phyloP scores from a whole-genome alignment of 768 basidiomycete species.

The Tricholoma hemisulphureum region DNA sequence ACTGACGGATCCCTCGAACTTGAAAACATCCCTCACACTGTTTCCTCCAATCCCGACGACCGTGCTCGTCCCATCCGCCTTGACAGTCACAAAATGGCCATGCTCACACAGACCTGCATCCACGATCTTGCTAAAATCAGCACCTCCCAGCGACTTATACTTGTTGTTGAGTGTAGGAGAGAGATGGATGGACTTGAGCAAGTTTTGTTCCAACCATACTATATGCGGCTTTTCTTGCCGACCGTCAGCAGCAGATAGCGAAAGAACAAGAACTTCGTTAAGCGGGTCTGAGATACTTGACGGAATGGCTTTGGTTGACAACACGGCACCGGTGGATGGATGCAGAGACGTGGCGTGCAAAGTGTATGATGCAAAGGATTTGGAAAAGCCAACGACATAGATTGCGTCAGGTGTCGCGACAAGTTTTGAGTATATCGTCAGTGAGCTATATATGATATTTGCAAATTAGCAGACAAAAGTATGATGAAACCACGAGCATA shows the following conservation, averaged over 20 bases:
- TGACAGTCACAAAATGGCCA: constrained; percentile 62
- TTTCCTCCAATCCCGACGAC: constrained; percentile 52
- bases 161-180: constrained; percentile 51
- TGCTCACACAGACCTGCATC: constrained; percentile 58
- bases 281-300: constrained; percentile 42
- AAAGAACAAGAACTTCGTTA: constrained; percentile 31
- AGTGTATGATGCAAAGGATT: constrained; percentile 53
- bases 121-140: constrained; percentile 49
- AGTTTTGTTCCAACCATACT: constrained; percentile 54
- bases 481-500: constrained; percentile 33
- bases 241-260: neutral
- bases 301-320: constrained; percentile 51
- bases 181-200: constrained; percentile 50
- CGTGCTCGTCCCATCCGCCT: constrained; percentile 52
- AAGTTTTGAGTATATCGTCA: constrained; percentile 63
- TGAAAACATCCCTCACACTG: constrained; percentile 44
- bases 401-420: constrained; percentile 50
- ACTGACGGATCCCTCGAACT: constrained; percentile 57
- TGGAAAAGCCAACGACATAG: constrained; percentile 55
- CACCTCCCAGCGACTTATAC: constrained; percentile 39
- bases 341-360: constrained; percentile 67
- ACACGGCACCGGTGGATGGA: constrained; percentile 48
- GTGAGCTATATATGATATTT: constrained; percentile 43
- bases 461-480: constrained; percentile 3
- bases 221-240: constrained; percentile 30